Conservation (phyloP, 2,329 filamentous ascomycete genomes). For the Cladosporium phlei region DNA sequence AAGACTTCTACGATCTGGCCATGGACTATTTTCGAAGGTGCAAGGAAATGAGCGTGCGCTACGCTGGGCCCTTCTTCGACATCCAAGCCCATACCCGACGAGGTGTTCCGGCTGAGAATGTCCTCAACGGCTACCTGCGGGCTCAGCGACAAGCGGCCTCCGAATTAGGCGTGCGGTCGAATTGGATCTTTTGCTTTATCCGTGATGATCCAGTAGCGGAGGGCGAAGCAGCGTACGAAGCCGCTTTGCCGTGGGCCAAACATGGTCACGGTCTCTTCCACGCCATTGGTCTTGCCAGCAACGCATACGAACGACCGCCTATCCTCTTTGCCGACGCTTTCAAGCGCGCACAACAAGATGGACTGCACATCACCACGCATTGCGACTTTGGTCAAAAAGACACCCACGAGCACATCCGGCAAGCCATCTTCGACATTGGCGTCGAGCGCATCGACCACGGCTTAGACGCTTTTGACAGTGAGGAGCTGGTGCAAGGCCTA, state of each 20-base stretch:
- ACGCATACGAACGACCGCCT: background rate
- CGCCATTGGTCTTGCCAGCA: background rate
- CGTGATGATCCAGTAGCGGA: background rate
- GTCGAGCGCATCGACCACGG: background rate
- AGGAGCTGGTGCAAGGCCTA: background rate
- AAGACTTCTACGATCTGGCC: conserved; percentile 5
- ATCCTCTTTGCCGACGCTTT: background rate
- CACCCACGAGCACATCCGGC: conserved; percentile 3
- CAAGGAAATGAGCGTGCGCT: conserved; percentile 1
- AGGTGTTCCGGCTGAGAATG: background rate
- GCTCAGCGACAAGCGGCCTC: background rate
- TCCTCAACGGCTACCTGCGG: background rate
- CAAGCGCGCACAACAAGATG: background rate
- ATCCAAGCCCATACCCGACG: conserved; percentile 1
- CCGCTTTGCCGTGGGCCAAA: background rate
- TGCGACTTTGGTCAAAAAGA: conserved; percentile 4
- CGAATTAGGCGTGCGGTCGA: background rate
- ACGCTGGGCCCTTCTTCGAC: conserved; percentile 1
- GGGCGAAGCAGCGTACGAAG: background rate
- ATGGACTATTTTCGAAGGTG: conserved; percentile 2
- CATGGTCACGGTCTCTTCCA: background rate
- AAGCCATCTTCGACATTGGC: background rate
- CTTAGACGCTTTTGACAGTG: background rate
- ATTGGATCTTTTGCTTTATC: conserved; percentile 7
- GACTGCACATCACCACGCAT: conserved; percentile 1